phyloP scores from a whole-genome alignment of 2,329 filamentous ascomycete genomes.

The Fusarium nurragi region DNA sequence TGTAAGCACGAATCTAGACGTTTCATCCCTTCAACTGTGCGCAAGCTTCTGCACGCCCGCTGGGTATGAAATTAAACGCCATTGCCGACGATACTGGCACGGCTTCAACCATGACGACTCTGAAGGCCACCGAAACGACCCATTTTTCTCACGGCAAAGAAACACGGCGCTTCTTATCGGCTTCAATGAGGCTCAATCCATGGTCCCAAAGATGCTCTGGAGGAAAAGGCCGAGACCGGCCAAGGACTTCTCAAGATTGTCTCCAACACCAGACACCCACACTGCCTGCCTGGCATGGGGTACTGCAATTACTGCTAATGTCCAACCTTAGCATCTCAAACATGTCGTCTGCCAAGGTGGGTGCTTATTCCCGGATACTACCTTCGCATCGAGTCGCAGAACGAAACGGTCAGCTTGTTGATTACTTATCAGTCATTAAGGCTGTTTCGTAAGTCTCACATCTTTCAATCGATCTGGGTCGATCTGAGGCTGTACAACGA shows the following conservation, averaged over 20 bases:
- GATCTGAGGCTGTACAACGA: neutral
- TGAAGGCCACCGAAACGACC: constrained; percentile 9
- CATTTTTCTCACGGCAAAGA: constrained; percentile 7
- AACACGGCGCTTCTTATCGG: constrained; percentile 7
- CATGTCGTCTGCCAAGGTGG: neutral
- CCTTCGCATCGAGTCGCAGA: neutral
- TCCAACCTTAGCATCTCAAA: constrained; percentile 4
- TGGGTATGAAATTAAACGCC: constrained; percentile 25
- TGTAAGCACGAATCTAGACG: constrained; percentile 33
- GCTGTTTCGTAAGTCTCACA: neutral
- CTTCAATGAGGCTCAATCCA: neutral
- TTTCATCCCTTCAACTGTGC: constrained; percentile 42
- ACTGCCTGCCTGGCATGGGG: constrained; percentile 18
- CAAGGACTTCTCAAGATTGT: neutral
- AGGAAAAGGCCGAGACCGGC: neutral
- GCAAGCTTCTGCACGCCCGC: constrained; percentile 8
- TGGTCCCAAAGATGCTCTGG: neutral
- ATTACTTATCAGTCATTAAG: neutral
- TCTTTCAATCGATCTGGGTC: neutral
- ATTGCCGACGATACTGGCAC: constrained; percentile 14
- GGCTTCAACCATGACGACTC: constrained; percentile 16
- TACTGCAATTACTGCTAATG: constrained; percentile 35
- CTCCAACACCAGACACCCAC: constrained; percentile 10
- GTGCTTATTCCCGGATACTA: neutral
- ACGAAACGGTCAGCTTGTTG: neutral